Evolutionary conservation across 78 protist species (phyloP).

Genomic region (Dictyostelium purpureum): DNA sequence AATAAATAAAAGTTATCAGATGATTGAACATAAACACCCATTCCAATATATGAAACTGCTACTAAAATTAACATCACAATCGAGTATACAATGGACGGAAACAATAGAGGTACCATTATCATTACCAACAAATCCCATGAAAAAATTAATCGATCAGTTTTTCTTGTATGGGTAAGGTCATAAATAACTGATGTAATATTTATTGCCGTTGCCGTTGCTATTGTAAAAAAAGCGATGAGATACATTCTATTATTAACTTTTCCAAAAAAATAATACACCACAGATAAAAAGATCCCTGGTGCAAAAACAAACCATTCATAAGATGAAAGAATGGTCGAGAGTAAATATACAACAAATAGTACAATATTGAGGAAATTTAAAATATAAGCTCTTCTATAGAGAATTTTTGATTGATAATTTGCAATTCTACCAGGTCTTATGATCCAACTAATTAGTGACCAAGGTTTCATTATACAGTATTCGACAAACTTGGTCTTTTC

Average conservation of each 20-base stretch:
- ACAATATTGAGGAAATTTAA: not conserved
- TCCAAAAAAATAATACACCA: not conserved
- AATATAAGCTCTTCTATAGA: constrained; percentile 25
- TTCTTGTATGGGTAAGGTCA: not conserved
- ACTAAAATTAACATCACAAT: not conserved
- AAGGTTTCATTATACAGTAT: not conserved
- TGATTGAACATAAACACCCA: constrained; percentile 23
- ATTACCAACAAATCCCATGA: constrained; percentile 45
- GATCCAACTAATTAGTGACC: not conserved
- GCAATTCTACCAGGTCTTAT: not conserved
- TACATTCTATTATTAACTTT: constrained; percentile 6
- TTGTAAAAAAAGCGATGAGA: not conserved
- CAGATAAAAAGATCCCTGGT: constrained; percentile 7
- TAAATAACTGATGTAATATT: constrained; percentile 16
- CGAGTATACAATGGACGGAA: constrained; percentile 23
- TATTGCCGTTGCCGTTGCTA: not conserved
- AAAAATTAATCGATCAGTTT: not conserved
- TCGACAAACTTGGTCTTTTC: not conserved
- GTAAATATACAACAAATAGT: not conserved
- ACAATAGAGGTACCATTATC: constrained; percentile 4
- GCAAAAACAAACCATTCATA: constrained; percentile 31
- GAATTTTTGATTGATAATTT: constrained; percentile 33
- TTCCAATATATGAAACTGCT: constrained; percentile 19
- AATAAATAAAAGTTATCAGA: not conserved
- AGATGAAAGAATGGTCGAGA: not conserved